Base-by-base conservation (phyloP, 148 eudicot genomes). In the Fallopia convolvulus region DNA sequence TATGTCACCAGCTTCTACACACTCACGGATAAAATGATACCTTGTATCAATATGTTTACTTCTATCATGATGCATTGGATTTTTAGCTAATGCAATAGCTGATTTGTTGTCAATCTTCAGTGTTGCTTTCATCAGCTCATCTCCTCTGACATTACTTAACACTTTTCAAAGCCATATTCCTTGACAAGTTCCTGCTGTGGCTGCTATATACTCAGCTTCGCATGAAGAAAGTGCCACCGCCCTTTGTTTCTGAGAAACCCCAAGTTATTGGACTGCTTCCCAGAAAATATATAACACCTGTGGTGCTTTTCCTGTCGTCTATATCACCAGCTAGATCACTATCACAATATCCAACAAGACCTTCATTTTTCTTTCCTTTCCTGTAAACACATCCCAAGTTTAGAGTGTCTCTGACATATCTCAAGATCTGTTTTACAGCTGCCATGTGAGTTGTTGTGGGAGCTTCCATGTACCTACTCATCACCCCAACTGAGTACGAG, bases 31-130 rank as follows among this genome's bases (percentile, higher is more conserved):
- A 17, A 80, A 80, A 23, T 80, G 72, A 21, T 47, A 75, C 50
- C 63, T 80, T 8, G 53, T 72, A 18, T 75, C 78, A 0, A 80
- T 80, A 41, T 80, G 82, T 26, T 80, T 79, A 40, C 77, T 79
- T 41, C 73, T 74, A 0, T 68, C 78, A 21, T 79, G 81, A 14
- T 55, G 74, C 3, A 75, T 75, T 3, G 75, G 82, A 80, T 80
- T 80, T 11, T 80, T 80, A 1, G 75, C 13, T 1, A 75, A 18
- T 0, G 49, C 50, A 12, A 75, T 75, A 1, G 77, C 66, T 8
- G 68, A 52, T 8, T 55, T 75, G 66, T 75, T 75, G 23, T 50
- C 65, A 13, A 49, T 13, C 40, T 52, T 75, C 61, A 20, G 17
- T 5, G 12, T 20, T 63, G 70, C 12, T 21, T 10, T 63, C 23